phyloP scores from a whole-genome alignment of 371 early-diverging fungal species.

The Zopfochytrium polystomum region DNA sequence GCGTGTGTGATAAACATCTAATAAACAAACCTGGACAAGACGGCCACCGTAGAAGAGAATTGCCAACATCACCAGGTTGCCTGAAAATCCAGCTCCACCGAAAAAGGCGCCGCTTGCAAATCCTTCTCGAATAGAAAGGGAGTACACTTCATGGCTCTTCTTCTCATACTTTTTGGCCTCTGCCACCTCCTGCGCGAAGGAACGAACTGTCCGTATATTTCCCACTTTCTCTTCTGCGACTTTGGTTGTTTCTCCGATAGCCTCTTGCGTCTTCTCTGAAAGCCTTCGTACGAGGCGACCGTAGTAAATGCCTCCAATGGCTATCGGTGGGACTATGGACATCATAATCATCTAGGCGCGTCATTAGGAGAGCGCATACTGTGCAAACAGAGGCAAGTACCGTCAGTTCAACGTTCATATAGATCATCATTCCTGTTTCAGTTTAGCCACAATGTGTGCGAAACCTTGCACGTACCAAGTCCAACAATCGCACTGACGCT shows the following conservation, averaged over 20 bases:
- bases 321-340: slow-evolving; percentile 73
- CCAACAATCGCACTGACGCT: slow-evolving; percentile 30
- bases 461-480: slow-evolving; percentile 27
- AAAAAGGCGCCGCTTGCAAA: slow-evolving; percentile 72
- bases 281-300: slow-evolving; percentile 68
- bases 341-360: slow-evolving; percentile 59
- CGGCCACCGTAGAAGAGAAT: slow-evolving; percentile 64
- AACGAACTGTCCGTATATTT: slow-evolving; percentile 72
- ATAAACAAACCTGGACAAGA: slow-evolving; percentile 56
- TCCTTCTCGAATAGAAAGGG: slow-evolving; percentile 64
- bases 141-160: slow-evolving; percentile 57
- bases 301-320: slow-evolving; percentile 66
- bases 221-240: slow-evolving; percentile 73
- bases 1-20: slow-evolving; percentile 36
- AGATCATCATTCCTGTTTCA: slow-evolving; percentile 68
- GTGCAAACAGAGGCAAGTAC: too few species aligned
- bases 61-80: slow-evolving; percentile 69
- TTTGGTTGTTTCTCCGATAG: slow-evolving; percentile 68
- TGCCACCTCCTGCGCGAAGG: slow-evolving; percentile 69
- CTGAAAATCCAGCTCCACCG: slow-evolving; percentile 71
- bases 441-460: slow-evolving; percentile 9
- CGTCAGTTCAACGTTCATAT: slow-evolving; percentile 67
- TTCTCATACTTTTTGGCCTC: slow-evolving; percentile 43
- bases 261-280: slow-evolving; percentile 63
- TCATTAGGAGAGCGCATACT: not conserved